phyloP scores from a whole-genome alignment of 139 green algal genomes.

The Nannochloris sp. region DNA sequence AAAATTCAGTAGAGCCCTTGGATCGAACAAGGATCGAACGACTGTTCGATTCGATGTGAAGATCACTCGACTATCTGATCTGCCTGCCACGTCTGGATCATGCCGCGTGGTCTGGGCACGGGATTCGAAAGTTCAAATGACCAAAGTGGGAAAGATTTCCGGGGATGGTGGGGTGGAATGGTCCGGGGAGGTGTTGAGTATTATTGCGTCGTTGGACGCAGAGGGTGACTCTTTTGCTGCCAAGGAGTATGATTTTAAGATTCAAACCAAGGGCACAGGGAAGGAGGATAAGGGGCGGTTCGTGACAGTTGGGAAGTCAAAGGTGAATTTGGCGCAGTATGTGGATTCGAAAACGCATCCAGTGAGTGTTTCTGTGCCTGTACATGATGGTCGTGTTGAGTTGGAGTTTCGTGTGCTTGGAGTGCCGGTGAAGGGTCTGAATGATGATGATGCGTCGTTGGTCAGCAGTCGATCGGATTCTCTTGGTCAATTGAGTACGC shows the following conservation, averaged over 20 bases:
- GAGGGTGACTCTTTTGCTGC: conserved; percentile 21
- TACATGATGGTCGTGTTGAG: not conserved
- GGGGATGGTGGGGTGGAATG: conserved; percentile 20
- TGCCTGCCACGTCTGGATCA: conserved; percentile 33
- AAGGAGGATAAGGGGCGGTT: not conserved
- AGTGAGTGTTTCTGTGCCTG: conserved; percentile 5
- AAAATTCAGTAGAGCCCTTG: conserved; percentile 5
- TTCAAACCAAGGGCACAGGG: no score
- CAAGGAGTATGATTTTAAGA: conserved; percentile 39
- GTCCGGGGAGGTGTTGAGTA: no score
- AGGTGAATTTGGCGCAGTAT: conserved; percentile 7
- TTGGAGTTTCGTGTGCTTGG: not conserved
- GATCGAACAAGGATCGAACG: not conserved
- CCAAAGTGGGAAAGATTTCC: conserved; percentile 30
- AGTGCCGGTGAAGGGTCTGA: not conserved
- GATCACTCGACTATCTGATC: conserved; percentile 36
- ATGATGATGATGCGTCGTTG: conserved; percentile 10
- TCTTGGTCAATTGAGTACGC: not conserved
- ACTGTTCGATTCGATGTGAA: conserved; percentile 45
- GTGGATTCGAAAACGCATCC: not conserved
- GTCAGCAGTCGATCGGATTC: conserved; percentile 17
- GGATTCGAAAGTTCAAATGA: conserved; percentile 53
- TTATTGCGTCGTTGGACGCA: no score
- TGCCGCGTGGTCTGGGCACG: conserved; percentile 47
- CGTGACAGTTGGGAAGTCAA: conserved; percentile 4